Conservation (phyloP, 176 grass and related monocot species). For the Bromus sterilis region DNA sequence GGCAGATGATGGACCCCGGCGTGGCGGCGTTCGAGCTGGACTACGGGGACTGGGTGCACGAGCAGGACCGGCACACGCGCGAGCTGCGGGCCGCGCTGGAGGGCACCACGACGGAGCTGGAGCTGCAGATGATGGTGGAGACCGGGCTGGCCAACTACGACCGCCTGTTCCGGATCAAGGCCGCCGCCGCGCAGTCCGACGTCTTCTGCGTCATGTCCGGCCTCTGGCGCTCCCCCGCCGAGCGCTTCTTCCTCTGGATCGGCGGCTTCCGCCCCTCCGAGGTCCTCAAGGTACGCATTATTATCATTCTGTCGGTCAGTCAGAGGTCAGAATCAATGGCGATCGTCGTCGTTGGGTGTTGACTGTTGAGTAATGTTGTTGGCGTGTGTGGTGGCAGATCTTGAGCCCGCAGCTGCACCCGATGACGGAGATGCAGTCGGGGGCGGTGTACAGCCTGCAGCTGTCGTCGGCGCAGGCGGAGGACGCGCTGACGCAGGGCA, state of each 20-base stretch:
- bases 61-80: slow-evolving; percentile 52
- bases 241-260: slow-evolving; percentile 97
- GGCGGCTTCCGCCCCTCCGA: slow-evolving; percentile 97
- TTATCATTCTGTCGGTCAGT: no score
- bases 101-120: slow-evolving; percentile 54
- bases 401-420: slow-evolving; percentile 66
- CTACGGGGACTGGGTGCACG: slow-evolving; percentile 77
- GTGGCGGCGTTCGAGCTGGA: slow-evolving; percentile 78
- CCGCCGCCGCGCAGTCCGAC: slow-evolving; percentile 54
- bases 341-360: not conserved
- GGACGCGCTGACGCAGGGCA: slow-evolving; percentile 80
- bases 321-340: not conserved
- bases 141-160: slow-evolving; percentile 55
- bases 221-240: slow-evolving; percentile 72
- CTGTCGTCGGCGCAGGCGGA: slow-evolving; percentile 64
- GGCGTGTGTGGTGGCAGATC: slow-evolving; percentile 33
- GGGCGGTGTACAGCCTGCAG: slow-evolving; percentile 29
- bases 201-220: slow-evolving; percentile 90
- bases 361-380: no score
- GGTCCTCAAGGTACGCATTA: slow-evolving; percentile 57
- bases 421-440: slow-evolving; percentile 46
- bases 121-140: slow-evolving; percentile 66
- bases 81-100: slow-evolving; percentile 61
- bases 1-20: slow-evolving; percentile 41
- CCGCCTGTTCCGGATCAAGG: slow-evolving; percentile 71